Evolutionary conservation across 1,284 basidiomycete genomes (phyloP), one percentile per base, ranked within the genome.

Genomic region (Austroboletus niveus): DNA sequence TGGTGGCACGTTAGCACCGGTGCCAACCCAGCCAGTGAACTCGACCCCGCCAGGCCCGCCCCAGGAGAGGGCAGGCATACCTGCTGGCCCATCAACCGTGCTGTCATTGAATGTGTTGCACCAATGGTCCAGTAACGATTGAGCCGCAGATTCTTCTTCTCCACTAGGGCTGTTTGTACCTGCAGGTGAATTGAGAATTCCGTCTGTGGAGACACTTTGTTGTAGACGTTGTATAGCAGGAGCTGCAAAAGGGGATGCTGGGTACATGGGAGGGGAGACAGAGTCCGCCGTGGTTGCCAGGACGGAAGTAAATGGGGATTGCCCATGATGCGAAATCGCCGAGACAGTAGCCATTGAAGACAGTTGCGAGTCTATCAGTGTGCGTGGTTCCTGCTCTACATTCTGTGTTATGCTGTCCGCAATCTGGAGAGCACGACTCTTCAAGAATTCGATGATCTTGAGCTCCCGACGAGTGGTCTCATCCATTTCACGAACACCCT

Each of bases 361-460:
- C 43, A 82, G 63, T 48, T 84, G 79, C 5, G 78, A 54, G 64
- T 67, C 55, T 59, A 49, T 52, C 49, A 52, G 35, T 54, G 54
- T 38, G 48, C 49, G 51, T 54, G 63, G 48, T 57, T 66, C 50
- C 39, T 54, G 58, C 10, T 66, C 60, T 14, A 35, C 22, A 20
- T 49, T 52, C 29, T 58, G 61, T 9, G 31, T 22, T 44, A 59
- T 55, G 55, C 62, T 57, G 51, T 80, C 79, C 38, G 77, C 74
- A 48, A 68, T 65, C 57, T 84, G 79, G 22, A 78, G 78, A 7
- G 84, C 81, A 60, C 85, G 87, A 47, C 65, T 73, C 69, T 85
- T 86, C 55, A 92, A 67, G 60, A 92, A 89, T 68, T 89, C 85
- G 52, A 92, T 89, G 24, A 87, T 91, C 61, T 84, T 88, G 58